Percentiles rank a stretch among this genome's conserved stretches.
These are phyloP conservation scores for Camelina hispida DNA, from an alignment of 345 rosid species.

Conservation along the genomic window DNA sequence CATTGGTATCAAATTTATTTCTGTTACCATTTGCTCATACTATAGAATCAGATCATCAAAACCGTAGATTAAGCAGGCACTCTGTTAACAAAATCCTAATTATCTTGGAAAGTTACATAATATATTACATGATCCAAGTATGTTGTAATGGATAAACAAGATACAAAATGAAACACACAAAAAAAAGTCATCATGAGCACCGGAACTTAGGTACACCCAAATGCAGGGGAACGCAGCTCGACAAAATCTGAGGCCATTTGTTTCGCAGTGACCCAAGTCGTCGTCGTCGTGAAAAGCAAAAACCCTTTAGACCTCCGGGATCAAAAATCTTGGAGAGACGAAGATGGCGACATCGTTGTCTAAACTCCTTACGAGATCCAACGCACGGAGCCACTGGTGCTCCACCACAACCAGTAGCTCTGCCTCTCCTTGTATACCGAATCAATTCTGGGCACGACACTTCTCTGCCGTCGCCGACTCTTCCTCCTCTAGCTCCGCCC, in stretches of 20 bases:
- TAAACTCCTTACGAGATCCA: slow-evolving; percentile 53
- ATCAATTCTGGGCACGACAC: slow-evolving; percentile 34
- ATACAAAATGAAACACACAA: not conserved
- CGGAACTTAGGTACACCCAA: slow-evolving; percentile 17
- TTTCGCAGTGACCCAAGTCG: slow-evolving; percentile 34
- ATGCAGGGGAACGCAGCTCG: slow-evolving; percentile 8
- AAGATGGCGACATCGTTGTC: slow-evolving; percentile 54
- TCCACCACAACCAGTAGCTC: slow-evolving; percentile 27
- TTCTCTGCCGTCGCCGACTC: slow-evolving; percentile 43
- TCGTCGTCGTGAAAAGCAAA: slow-evolving; percentile 31
- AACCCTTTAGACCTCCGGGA: slow-evolving; percentile 33
- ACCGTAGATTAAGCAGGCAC: not conserved
- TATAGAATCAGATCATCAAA: not conserved
- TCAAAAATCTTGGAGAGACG: slow-evolving; percentile 37
- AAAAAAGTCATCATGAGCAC: not conserved
- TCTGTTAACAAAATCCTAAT: not conserved
- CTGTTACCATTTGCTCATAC: not conserved
- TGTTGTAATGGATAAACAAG: too few species aligned
- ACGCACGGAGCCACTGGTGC: slow-evolving; percentile 25
- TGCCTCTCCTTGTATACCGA: slow-evolving; percentile 11
- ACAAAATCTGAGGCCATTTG: slow-evolving; percentile 28
- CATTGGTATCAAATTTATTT: slow-evolving; percentile 3
- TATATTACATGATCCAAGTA: not conserved
- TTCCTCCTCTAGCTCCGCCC: slow-evolving; percentile 48
- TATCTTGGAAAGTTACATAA: not conserved